These are phyloP conservation scores for Neonectria coccinea DNA, from an alignment of 2,329 filamentous ascomycete genomes.

Conservation along the genomic window DNA sequence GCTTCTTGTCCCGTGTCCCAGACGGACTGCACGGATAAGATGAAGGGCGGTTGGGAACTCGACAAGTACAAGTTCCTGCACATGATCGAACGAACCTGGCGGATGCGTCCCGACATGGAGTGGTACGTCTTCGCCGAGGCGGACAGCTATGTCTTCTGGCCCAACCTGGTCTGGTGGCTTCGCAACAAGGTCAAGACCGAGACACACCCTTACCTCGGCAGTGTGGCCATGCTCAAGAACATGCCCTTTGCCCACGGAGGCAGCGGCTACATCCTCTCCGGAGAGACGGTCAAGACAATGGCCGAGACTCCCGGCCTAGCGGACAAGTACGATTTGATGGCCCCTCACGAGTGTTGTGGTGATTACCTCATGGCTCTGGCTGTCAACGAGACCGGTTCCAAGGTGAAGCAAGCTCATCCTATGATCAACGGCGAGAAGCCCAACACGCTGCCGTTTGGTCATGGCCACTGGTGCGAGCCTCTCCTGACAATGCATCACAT, in stretches of 20 bases:
- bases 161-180: constrained; percentile 64
- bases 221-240: constrained; percentile 58
- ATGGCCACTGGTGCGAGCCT: constrained; percentile 66
- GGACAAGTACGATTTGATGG: constrained; percentile 59
- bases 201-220: constrained; percentile 63
- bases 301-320: constrained; percentile 58
- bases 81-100: constrained; percentile 68
- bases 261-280: constrained; percentile 67
- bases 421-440: constrained; percentile 69
- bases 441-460: constrained; percentile 61
- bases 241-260: constrained; percentile 68
- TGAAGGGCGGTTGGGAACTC: constrained; percentile 61
- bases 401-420: constrained; percentile 59
- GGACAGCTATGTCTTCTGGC: constrained; percentile 69
- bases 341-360: constrained; percentile 61
- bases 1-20: constrained; percentile 60
- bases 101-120: constrained; percentile 62
- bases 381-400: constrained; percentile 57
- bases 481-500: constrained; percentile 69
- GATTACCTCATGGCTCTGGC: constrained; percentile 64
- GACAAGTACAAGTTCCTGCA: constrained; percentile 73
- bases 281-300: constrained; percentile 62
- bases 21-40: constrained; percentile 54
- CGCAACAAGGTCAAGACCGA: constrained; percentile 55
- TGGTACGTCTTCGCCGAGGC: constrained; percentile 73